Percentiles rank a stretch among this genome's conserved stretches.
Conservation (phyloP, 768 basidiomycete genomes). For the Collybia sordida region DNA sequence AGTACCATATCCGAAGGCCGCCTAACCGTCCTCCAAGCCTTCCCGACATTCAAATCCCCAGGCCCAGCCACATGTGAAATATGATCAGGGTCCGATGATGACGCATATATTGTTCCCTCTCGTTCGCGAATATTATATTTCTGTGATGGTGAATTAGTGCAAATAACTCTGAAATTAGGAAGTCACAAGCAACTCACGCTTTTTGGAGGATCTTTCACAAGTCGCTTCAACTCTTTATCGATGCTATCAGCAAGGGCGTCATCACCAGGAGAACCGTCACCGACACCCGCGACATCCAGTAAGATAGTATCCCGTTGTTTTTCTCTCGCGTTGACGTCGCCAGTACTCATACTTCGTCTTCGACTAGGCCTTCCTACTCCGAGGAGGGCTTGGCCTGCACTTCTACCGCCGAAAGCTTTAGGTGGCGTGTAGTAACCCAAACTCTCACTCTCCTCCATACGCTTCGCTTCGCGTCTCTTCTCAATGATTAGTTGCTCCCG, state of each 20-base stretch:
- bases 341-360: conserved; percentile 77
- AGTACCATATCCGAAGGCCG: conserved; percentile 93
- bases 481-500: conserved; percentile 72
- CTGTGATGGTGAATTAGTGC: conserved; percentile 31
- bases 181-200: conserved; percentile 30
- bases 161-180: conserved; percentile 5
- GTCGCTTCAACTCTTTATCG: conserved; percentile 67
- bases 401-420: conserved; percentile 1
- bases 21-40: conserved; percentile 85
- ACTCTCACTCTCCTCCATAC: conserved; percentile 48
- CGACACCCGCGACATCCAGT: conserved; percentile 35
- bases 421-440: conserved; percentile 27
- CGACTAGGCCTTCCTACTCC: conserved; percentile 52
- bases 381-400: conserved; percentile 22
- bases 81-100: conserved; percentile 69
- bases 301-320: conserved; percentile 34
- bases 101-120: conserved; percentile 76
- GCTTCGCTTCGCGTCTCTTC: conserved; percentile 63
- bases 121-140: conserved; percentile 84
- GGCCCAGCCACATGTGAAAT: conserved; percentile 70
- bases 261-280: conserved; percentile 32
- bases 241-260: conserved; percentile 69
- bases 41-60: conserved; percentile 80
- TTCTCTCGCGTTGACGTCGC: conserved; percentile 57
- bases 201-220: conserved; percentile 43